Base-by-base conservation (phyloP, 129 eudicot species). In the Logfia minima region DNA sequence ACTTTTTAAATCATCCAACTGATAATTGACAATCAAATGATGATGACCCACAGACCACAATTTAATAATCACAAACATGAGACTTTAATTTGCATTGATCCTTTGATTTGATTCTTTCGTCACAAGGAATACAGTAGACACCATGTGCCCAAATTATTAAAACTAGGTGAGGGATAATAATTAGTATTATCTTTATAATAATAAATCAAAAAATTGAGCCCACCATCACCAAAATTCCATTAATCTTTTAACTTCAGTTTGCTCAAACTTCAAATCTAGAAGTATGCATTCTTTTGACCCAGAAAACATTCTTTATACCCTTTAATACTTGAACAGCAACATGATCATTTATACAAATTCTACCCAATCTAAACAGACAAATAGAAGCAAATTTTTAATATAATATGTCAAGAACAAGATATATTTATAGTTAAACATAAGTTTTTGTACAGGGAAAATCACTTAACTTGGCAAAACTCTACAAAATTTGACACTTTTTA, bases 381-480 rank as follows among this genome's bases (percentile, higher is more conserved):
- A 68, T 17, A 67, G 24, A 81, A 75, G 41, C 71, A 67, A 60
- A 81, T 22, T 41, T 53, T 45, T 59, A 41, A 59, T 37, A 67
- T 35, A 75, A 68, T 68, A 81, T 59, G 13, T 75, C 55, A 81
- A 68, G 31, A 41, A 67, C 58, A 74, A 23, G 39, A 80, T 73
- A 81, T 74, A 80, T 24, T 48, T 56, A n/a, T 52, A 18, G 72
- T 83, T 72, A 80, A 80, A 79, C 64, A 71, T 68, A 8, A 81
- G 64, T 64, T 81, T 85, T 79, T 88, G 83, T 88, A 88, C 93
- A 88, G 43, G 64, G 84, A 81, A 68, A 61, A 69, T 85, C 53
- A 77, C 72, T 43, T 58, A 41, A 65, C 62, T 79, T 52, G 74
- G 52, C 72, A 70, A 77, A 82, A 77, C 72, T 86, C 89, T 82